Base-by-base conservation (phyloP, 306 rosid species). In the Cucumis cinereus region DNA sequence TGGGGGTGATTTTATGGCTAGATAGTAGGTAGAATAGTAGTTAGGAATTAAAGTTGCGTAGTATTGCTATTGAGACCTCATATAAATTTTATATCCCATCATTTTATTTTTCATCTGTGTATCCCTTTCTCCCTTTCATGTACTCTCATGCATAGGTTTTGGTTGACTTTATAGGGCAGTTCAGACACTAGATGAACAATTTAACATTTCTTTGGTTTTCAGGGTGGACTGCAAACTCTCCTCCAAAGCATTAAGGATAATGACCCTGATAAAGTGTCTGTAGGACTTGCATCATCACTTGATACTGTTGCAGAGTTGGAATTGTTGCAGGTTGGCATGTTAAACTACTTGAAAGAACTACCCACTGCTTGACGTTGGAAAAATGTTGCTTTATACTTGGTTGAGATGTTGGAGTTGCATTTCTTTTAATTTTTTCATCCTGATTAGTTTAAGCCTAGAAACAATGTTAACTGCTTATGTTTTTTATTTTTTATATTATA, bases 231-330 rank as follows among this genome's bases (percentile, higher is more conserved):
- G 82, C 89, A 87, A 90, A 83, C 84, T 74, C 97, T 91, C 72
- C 87, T 91, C 64, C 86, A 79, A 73, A 79, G 85, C 75, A 90
- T 93, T 59, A 91, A 80, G 85, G 92, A 86, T 64, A 83, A 90
- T 70, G 97, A 93, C 77, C 90, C 92, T 0, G 98, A 93, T 83
- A 91, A 85, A 85, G 94, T 93, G 41, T 91, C 96, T 61, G 76
- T 90, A 17, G 83, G 81, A 81, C 96, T 93, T 77, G 90, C 92
- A 77, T 85, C 97, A 58, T 58, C 93, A 52, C 87, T 94, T 67
- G 98, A 94, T 74, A 86, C 87, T 61, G 87, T 94, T 79, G 96
- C 97, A 73, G 96, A 90, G 81, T 80, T 94, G 74, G 96, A 91
- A 82, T 77, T 92, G 57, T 84, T 94, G 77, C 98, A 91, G 94